phyloP scores from a whole-genome alignment of 2,329 filamentous ascomycete genomes.

The Phialocephala sp. region DNA sequence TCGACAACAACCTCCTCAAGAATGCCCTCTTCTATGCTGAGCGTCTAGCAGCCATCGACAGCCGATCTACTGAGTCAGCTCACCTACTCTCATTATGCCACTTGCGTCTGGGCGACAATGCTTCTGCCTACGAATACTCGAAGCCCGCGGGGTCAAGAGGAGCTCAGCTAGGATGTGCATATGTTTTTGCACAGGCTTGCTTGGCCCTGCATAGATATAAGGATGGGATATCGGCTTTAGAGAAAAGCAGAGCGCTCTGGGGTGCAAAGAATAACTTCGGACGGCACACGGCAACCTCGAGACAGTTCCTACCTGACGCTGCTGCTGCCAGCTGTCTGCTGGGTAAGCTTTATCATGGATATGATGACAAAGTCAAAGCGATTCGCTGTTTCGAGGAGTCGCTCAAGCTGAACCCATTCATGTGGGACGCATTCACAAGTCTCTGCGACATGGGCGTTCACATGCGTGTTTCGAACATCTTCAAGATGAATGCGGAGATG shows the following conservation, averaged over 20 bases:
- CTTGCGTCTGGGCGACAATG: constrained; percentile 79
- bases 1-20: constrained; percentile 88
- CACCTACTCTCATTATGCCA: constrained; percentile 88
- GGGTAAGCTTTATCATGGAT: constrained; percentile 83
- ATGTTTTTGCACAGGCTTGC: constrained; percentile 90
- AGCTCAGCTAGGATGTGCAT: constrained; percentile 83
- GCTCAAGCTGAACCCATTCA: constrained; percentile 89
- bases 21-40: constrained; percentile 95
- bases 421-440: constrained; percentile 95
- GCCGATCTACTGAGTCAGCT: constrained; percentile 77
- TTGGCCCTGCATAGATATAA: constrained; percentile 77
- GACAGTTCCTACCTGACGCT: constrained; percentile 80
- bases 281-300: constrained; percentile 77
- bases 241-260: constrained; percentile 82
- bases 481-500: constrained; percentile 74
- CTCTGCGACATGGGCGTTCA: constrained; percentile 87
- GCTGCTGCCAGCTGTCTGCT: constrained; percentile 83
- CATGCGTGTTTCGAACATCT: constrained; percentile 84
- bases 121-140: constrained; percentile 84
- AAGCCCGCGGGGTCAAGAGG: constrained; percentile 74
- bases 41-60: constrained; percentile 82
- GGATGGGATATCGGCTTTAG: constrained; percentile 82
- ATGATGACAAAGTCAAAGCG: constrained; percentile 82
- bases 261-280: constrained; percentile 76
- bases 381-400: constrained; percentile 87